Evolutionary conservation across 2,329 filamentous ascomycete genomes (phyloP).

Genomic region (Alternaria angustiovoidea): DNA sequence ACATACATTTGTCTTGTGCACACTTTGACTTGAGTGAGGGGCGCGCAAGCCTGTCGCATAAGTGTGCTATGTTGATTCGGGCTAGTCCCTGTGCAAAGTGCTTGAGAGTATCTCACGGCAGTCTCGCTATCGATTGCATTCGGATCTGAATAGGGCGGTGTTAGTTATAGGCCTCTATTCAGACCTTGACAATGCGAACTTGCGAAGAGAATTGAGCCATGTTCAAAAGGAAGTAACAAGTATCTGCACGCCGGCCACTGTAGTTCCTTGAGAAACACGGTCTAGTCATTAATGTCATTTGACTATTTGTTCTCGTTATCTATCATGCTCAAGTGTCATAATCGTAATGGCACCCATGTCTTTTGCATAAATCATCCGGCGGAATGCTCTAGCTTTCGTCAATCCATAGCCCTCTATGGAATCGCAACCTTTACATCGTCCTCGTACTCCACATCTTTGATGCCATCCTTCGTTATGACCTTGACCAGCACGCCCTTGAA

Average conservation of each 20-base stretch:
- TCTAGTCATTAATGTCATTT: slow-evolving; percentile 2
- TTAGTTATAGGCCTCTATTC: neutral
- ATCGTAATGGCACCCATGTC: slow-evolving; percentile 9
- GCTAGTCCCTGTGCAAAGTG: neutral
- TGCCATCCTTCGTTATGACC: slow-evolving; percentile 92
- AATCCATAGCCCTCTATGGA: slow-evolving; percentile 54
- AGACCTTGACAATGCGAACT: neutral
- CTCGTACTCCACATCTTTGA: slow-evolving; percentile 84
- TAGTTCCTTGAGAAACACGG: neutral
- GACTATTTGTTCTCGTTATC: slow-evolving; percentile 1
- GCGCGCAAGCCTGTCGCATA: neutral
- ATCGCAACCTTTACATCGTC: slow-evolving; percentile 76
- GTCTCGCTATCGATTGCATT: neutral
- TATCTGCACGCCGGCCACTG: neutral
- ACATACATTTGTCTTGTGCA: slow-evolving; percentile 55
- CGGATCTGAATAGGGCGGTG: neutral
- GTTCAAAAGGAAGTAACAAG: neutral
- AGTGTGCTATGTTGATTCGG: neutral
- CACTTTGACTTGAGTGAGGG: neutral
- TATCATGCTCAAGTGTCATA: slow-evolving; percentile 9
- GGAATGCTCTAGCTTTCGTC: slow-evolving; percentile 3
- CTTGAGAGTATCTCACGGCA: neutral
- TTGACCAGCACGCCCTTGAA: slow-evolving; percentile 98
- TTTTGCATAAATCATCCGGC: slow-evolving; percentile 11
- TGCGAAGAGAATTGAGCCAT: neutral